Base-by-base conservation (phyloP, 352 stramenopile genomes). In the Phytophthora constricta region DNA sequence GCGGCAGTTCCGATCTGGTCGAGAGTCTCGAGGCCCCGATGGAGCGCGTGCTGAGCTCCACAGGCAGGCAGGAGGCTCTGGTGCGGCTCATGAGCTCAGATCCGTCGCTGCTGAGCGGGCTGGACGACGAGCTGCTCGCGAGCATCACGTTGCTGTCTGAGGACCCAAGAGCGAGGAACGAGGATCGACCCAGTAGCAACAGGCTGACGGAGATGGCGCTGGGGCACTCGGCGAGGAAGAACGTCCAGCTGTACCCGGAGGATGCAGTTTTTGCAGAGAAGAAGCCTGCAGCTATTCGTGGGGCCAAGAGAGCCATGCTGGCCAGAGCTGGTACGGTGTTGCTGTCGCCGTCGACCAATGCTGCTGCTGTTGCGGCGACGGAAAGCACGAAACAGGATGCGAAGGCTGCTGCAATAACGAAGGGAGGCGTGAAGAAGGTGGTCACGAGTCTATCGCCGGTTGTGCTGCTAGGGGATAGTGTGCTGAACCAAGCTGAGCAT, bases 11-110 rank as follows among this genome's bases (percentile, higher is more conserved):
- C n/a, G n/a, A n/a, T n/a, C n/a, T n/a, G n/a, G n/a, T n/a, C n/a
- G n/a, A n/a, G n/a, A n/a, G n/a, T n/a, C n/a, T n/a, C 9, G 27
- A 19, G 14, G 33, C 41, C 57, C 17, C n/a, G n/a, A 80, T 80
- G 72, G 49, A 68, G 25, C 68, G 68, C 41, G 48, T 73, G 25
- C 42, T 70, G 53, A 72, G 52, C 55, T 82, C 79, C n/a, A 31
- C 54, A 31, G 58, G 42, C 34, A 85, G 77, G 61, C 79, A 86
- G 69, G 66, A 77, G 66, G 77, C 65, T 28, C 66, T 87, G 43
- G 74, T 82, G 68, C 58, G 57, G 37, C 74, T 87, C 50, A 73
- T 87, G 65, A 80, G 65, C 63, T 59, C 65, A 3, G 66, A 87
- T 37, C 79, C 76, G 55, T 74, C 71, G 47, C 59, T 87, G 37